A percentile compares a stretch with the other conserved stretches of the same genome.
Conservation (phyloP, 2,329 filamentous ascomycete species). For the Botrytis deweyae region DNA sequence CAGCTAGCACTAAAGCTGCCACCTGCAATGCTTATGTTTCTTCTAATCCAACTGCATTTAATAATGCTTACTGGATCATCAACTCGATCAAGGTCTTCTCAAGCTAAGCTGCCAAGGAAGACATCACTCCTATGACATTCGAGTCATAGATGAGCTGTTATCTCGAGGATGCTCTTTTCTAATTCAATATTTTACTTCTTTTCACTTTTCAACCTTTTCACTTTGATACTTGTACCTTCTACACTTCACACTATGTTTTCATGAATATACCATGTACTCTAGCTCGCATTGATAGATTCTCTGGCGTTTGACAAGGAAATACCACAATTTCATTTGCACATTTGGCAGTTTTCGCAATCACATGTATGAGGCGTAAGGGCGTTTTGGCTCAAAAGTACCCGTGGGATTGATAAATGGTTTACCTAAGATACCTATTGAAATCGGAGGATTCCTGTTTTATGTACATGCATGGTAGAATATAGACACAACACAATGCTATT, state of each 20-base stretch:
- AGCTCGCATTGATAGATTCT: background rate
- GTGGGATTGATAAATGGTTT: background rate
- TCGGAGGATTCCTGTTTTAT: background rate
- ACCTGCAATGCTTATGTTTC: slow-evolving; percentile 72
- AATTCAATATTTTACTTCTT: background rate
- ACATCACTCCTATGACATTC: slow-evolving; percentile 1
- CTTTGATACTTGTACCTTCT: background rate
- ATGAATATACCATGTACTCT: slow-evolving; percentile 13
- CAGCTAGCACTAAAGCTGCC: slow-evolving; percentile 49
- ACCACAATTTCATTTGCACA: slow-evolving; percentile 18
- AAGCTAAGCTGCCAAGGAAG: slow-evolving; percentile 23
- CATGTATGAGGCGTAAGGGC: background rate
- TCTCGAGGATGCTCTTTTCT: background rate
- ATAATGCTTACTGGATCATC: slow-evolving; percentile 75
- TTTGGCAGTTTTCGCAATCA: background rate
- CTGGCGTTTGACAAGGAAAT: slow-evolving; percentile 18
- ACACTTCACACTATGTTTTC: background rate
- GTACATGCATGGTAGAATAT: background rate
- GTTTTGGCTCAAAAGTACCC: background rate
- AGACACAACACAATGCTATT: background rate
- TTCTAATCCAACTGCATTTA: slow-evolving; percentile 67
- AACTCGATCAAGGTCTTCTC: slow-evolving; percentile 47
- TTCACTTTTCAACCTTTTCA: background rate
- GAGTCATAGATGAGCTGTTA: background rate
- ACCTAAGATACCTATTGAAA: background rate